A percentile compares a stretch with the other conserved stretches of the same genome.
Evolutionary conservation across 78 protist species (phyloP).

Genomic region (Guillardia theta): DNA sequence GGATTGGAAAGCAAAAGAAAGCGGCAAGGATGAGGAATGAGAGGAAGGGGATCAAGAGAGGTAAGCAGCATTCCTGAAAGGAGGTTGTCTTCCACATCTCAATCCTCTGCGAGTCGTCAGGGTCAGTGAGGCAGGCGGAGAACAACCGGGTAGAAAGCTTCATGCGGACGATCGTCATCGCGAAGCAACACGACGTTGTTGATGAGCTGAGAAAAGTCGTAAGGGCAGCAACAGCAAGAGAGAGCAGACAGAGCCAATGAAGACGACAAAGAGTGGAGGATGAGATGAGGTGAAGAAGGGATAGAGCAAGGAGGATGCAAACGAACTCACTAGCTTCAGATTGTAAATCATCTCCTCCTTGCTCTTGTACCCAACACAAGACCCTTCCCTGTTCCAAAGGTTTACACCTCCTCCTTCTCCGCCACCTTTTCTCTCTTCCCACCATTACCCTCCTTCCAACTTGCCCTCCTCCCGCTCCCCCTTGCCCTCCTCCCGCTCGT

Average conservation of each 20-base stretch:
- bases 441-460: too few relatives aligned
- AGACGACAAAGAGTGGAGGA: not conserved
- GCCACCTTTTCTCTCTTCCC: too few relatives aligned
- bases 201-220: not conserved
- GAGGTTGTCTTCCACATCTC: not conserved
- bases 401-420: too few relatives aligned
- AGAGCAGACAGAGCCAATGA: not conserved
- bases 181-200: constrained; percentile 23
- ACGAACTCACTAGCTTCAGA: not conserved
- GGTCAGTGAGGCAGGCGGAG: not conserved
- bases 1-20: too few relatives aligned
- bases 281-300: not conserved
- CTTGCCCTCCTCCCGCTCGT: too few relatives aligned
- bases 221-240: not conserved
- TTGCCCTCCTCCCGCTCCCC: too few relatives aligned
- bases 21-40: too few relatives aligned
- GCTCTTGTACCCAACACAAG: not conserved
- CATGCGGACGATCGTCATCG: not conserved
- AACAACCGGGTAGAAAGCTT: not conserved
- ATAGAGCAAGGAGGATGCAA: not conserved
- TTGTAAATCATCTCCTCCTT: not conserved
- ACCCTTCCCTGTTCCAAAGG: too few relatives aligned
- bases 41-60: too few relatives aligned
- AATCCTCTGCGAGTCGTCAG: not conserved
- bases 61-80: not conserved